phyloP scores from a whole-genome alignment of 441 rosid species.

The Aquilaria agallochum region DNA sequence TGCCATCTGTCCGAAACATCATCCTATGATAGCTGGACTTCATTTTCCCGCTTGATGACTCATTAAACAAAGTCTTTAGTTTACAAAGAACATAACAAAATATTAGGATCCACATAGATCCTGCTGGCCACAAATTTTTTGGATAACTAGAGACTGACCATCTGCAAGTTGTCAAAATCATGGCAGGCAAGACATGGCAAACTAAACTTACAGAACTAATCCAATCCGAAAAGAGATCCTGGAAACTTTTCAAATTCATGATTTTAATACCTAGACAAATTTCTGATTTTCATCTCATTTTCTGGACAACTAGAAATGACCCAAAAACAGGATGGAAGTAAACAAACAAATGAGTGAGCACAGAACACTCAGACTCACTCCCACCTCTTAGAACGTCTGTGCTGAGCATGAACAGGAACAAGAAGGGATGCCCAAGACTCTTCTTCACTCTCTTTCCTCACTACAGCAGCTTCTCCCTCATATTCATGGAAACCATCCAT shows the following conservation, averaged over 20 bases:
- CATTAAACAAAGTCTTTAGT: neutral
- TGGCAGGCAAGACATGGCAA: neutral
- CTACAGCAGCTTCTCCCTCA: constrained; percentile 19
- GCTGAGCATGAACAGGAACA: constrained; percentile 34
- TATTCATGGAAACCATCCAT: constrained; percentile 41
- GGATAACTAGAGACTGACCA: neutral
- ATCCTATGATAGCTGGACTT: neutral
- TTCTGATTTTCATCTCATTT: no score
- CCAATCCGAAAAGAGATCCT: neutral
- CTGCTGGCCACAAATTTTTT: neutral
- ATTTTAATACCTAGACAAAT: no score
- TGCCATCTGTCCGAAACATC: neutral
- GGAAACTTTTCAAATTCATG: no score
- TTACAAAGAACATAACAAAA: neutral
- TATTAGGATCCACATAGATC: neutral
- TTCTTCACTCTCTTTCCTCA: constrained; percentile 30
- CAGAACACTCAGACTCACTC: no score
- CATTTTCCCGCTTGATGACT: neutral
- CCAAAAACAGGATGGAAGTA: neutral
- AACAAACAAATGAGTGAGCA: neutral
- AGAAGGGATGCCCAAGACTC: constrained; percentile 23
- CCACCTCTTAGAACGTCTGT: constrained; percentile 79
- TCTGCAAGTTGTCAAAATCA: neutral
- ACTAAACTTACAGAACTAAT: neutral
- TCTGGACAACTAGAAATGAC: no score